phyloP scores from a whole-genome alignment of 148 eudicot species.

The Persicaria maculosa region DNA sequence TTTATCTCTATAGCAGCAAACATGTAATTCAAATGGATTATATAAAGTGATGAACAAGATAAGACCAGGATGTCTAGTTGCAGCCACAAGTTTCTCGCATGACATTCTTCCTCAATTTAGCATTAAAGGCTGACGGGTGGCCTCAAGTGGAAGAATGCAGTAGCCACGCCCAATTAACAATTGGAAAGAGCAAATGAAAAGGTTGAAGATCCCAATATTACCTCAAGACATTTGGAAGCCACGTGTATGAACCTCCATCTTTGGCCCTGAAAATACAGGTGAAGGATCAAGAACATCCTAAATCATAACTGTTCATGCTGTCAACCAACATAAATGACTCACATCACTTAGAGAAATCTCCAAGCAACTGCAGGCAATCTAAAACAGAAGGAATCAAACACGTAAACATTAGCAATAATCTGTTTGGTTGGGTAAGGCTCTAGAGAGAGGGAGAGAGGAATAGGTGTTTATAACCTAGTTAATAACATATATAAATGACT shows the following conservation, averaged over 20 bases:
- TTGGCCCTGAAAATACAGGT: constrained; percentile 69
- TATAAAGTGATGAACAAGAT: constrained; percentile 9
- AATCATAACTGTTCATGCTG: constrained; percentile 22
- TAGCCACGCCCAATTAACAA: too few relatives aligned
- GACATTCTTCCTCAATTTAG: too few relatives aligned
- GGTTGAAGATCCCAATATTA: constrained; percentile 3
- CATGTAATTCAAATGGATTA: too few relatives aligned
- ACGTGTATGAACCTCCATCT: constrained; percentile 36
- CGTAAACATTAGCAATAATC: constrained; percentile 7
- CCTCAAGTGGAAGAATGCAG: too few relatives aligned
- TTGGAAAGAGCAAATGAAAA: not conserved
- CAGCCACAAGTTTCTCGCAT: not conserved
- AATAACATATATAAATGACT: too few relatives aligned
- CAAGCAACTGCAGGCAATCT: not conserved
- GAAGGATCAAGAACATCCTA: constrained; percentile 52
- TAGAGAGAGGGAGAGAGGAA: constrained; percentile 19
- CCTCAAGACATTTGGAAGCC: constrained; percentile 26
- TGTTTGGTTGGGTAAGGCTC: constrained; percentile 22
- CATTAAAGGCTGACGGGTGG: too few relatives aligned
- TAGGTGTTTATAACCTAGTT: not conserved
- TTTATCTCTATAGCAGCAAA: too few relatives aligned
- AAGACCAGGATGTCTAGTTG: not conserved
- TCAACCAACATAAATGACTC: constrained; percentile 3
- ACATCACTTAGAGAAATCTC: not conserved
- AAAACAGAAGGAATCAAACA: not conserved